Evolutionary conservation across 306 rosid species (phyloP).

Genomic region (Ziziphus jujuba): DNA sequence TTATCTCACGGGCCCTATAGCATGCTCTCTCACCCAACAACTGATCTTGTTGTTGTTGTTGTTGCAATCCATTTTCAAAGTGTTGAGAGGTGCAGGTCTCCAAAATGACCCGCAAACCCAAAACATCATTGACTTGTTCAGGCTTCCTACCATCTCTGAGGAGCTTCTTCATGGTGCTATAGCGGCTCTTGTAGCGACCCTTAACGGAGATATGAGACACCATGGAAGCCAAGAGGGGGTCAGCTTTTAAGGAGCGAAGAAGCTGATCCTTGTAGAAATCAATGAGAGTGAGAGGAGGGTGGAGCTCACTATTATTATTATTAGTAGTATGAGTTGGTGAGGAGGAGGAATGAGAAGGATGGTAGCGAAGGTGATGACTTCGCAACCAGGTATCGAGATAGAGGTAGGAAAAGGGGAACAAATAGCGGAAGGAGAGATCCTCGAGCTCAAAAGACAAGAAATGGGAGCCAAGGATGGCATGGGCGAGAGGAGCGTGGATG

Average conservation of each 20-base stretch:
- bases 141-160: constrained; percentile 85
- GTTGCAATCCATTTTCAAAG: neutral
- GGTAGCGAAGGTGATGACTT: too few relatives aligned
- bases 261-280: constrained; percentile 61
- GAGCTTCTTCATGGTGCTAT: constrained; percentile 90
- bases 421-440: constrained; percentile 73
- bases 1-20: constrained; percentile 57
- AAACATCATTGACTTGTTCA: constrained; percentile 74
- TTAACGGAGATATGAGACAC: constrained; percentile 54
- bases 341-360: too few relatives aligned
- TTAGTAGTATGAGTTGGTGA: too few relatives aligned
- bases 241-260: constrained; percentile 43
- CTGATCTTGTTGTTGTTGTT: neutral
- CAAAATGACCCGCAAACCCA: constrained; percentile 79
- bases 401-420: constrained; percentile 80
- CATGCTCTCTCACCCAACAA: constrained; percentile 70
- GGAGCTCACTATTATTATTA: too few relatives aligned
- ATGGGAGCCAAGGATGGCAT: constrained; percentile 68
- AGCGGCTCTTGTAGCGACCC: constrained; percentile 86
- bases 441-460: constrained; percentile 71
- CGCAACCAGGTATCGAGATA: constrained; percentile 77
- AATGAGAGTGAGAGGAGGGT: constrained; percentile 39
- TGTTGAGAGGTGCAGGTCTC: constrained; percentile 32
- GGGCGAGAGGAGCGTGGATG: constrained; percentile 84
- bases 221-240: constrained; percentile 43